Percentiles rank a stretch among this genome's conserved stretches.
Conservation (phyloP, 306 rosid species). For the Glycine soja region DNA sequence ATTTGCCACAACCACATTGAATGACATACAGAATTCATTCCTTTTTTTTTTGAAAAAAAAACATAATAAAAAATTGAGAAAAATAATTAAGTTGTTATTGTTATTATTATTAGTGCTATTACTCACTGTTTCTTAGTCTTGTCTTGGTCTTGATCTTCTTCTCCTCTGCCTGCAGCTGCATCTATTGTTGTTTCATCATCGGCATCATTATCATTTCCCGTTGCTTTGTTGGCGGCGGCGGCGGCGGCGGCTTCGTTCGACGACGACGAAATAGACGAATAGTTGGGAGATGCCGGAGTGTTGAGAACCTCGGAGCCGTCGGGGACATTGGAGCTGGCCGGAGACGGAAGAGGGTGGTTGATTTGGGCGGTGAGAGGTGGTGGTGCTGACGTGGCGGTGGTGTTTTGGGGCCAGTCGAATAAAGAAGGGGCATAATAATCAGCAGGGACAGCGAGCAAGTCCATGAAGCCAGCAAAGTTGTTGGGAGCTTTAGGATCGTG, state of each 20-base stretch:
- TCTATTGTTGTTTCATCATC: slow-evolving; percentile 37
- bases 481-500: slow-evolving; percentile 7
- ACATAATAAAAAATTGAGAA: not conserved
- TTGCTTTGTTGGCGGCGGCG: slow-evolving; percentile 12
- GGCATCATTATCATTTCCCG: slow-evolving; percentile 19
- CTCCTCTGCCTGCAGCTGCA: slow-evolving; percentile 29
- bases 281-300: slow-evolving; percentile 72
- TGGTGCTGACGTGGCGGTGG: not conserved
- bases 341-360: slow-evolving; percentile 47
- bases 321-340: slow-evolving; percentile 52
- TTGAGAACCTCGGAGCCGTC: slow-evolving; percentile 76
- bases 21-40: not conserved
- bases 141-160: slow-evolving; percentile 61
- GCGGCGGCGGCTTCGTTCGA: slow-evolving; percentile 58
- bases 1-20: not conserved
- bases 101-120: not conserved
- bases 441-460: slow-evolving; percentile 48
- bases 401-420: slow-evolving; percentile 57
- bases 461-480: slow-evolving; percentile 56
- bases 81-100: not conserved
- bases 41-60: not conserved
- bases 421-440: slow-evolving; percentile 52
- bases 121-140: slow-evolving; percentile 74
- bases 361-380: slow-evolving; percentile 1
- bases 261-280: slow-evolving; percentile 71